Evolutionary conservation across 441 rosid species (phyloP).

Genomic region (Melianthus villosus): DNA sequence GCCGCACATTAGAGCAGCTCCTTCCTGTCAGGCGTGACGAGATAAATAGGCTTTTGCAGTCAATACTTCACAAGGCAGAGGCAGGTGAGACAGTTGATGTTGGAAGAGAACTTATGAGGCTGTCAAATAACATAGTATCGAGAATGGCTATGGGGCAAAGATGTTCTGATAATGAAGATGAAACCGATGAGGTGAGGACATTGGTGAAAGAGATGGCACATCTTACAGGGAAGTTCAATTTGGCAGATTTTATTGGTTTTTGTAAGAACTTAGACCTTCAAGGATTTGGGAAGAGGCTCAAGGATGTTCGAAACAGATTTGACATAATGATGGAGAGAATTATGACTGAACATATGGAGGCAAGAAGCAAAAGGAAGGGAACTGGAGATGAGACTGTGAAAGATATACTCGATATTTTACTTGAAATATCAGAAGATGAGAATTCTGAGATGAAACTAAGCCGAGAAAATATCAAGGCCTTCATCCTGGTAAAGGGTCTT

Average conservation of each 20-base stretch:
- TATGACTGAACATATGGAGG: slow-evolving; percentile 24
- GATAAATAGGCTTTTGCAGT: slow-evolving; percentile 10
- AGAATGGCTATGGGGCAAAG: slow-evolving; percentile 24
- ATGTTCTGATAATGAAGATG: slow-evolving; percentile 18
- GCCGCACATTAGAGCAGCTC: slow-evolving; percentile 16
- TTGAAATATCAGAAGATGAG: slow-evolving; percentile 25
- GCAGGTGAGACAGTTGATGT: slow-evolving; percentile 18
- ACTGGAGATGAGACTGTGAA: slow-evolving; percentile 8
- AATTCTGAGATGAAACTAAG: slow-evolving; percentile 33
- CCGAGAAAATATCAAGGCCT: slow-evolving; percentile 51
- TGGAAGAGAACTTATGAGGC: slow-evolving; percentile 21
- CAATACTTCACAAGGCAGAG: slow-evolving; percentile 12
- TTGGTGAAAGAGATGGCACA: slow-evolving; percentile 21
- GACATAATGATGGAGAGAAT: slow-evolving; percentile 24
- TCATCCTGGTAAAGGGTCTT: slow-evolving; percentile 34
- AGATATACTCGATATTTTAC: slow-evolving; percentile 29
- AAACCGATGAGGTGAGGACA: slow-evolving; percentile 20
- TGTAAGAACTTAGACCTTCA: slow-evolving; percentile 35
- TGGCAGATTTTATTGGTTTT: slow-evolving; percentile 28
- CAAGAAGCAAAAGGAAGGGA: slow-evolving; percentile 10
- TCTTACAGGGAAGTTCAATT: slow-evolving; percentile 26
- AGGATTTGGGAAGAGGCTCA: slow-evolving; percentile 20
- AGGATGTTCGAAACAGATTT: slow-evolving; percentile 18
- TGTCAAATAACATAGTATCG: slow-evolving; percentile 23
- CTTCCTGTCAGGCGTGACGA: slow-evolving; percentile 22